Base-by-base conservation (phyloP, 1,139 yeast genomes). In the Magnusiomyces sp. region DNA sequence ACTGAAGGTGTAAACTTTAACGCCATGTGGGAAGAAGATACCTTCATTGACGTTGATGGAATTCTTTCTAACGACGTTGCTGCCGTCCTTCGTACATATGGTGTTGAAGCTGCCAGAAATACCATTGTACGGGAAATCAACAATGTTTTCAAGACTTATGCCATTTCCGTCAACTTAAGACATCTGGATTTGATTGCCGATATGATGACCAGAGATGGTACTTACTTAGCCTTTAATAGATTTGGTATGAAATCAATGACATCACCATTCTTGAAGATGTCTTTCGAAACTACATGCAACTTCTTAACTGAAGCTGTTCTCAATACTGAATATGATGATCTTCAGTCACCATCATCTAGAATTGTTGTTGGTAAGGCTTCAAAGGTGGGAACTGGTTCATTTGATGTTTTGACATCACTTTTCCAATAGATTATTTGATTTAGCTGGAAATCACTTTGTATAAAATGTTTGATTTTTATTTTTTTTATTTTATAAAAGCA, bases 171-270 rank as follows among this genome's bases (percentile, higher is more conserved):
- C 56, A 86, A 95, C 53, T 73, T 80, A 49, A 89, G 98, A 68
- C 99, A 94, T 72, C 80, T 94, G 72, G 97, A 92, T 65, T 79
- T 94, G 67, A 84, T 94, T 69, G 98, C 95, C 56, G 99, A 94
- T 69, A 87, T 88, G 90, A 94, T 94, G 99, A 94, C 99, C 3
- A 81, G 98, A 68, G 97, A 92, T 71, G 99, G 99, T 62, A 80
- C 94, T 2, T 94, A 90, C 66, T 73, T 92, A 67, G 96, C 99
- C 29, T 94, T 94, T 75, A 90, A 89, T 71, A 84, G 99, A 76
- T 96, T 89, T 72, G 98, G 98, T 69, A 90, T 94, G 66, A 97
- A 92, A 66, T 78, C 95, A 1, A 81, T 94, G 20, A 89, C 97
- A 1, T 90, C 97, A 10, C 86, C 97, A 33, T 87, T 94, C 73